Conservation (phyloP, 352 stramenopile species). For the Peronospora farinosa region DNA sequence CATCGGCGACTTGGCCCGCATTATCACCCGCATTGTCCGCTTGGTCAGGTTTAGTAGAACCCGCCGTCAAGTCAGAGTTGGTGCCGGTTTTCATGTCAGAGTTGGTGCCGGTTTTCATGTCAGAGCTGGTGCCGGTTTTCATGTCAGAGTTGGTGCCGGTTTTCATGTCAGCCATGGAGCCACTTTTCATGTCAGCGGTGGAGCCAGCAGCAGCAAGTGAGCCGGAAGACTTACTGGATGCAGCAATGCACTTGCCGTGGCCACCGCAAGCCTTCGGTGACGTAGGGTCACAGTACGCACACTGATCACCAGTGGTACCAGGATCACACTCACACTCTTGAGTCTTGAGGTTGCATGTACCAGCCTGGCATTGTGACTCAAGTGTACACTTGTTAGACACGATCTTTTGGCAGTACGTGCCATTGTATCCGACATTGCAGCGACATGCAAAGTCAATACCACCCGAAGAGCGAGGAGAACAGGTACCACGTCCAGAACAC, state of each 20-base stretch:
- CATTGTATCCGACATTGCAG: constrained; percentile 74
- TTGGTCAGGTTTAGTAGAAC: too few relatives aligned
- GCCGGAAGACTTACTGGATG: constrained; percentile 15
- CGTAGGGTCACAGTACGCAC: constrained; percentile 51
- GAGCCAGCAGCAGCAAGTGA: constrained; percentile 1
- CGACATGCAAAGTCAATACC: constrained; percentile 56
- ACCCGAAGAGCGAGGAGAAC: constrained; percentile 31
- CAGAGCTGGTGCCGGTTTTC: too few relatives aligned
- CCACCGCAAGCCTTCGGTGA: constrained; percentile 53
- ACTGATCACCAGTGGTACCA: constrained; percentile 65
- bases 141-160: too few relatives aligned
- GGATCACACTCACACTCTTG: constrained; percentile 59
- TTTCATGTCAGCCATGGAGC: too few relatives aligned
- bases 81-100: too few relatives aligned
- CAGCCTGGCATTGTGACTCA: constrained; percentile 56
- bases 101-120: too few relatives aligned
- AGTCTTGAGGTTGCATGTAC: constrained; percentile 52
- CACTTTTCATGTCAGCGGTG: too few relatives aligned
- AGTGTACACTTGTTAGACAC: constrained; percentile 64
- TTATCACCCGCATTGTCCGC: not conserved
- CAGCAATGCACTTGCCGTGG: constrained; percentile 47
- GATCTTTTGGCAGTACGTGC: constrained; percentile 72
- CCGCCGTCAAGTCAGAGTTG: too few relatives aligned
- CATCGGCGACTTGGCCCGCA: constrained; percentile 7
- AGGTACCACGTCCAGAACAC: constrained; percentile 72